phyloP scores from a whole-genome alignment of 495 filamentous ascomycete genomes.

The Talaromyces proteolyticus region DNA sequence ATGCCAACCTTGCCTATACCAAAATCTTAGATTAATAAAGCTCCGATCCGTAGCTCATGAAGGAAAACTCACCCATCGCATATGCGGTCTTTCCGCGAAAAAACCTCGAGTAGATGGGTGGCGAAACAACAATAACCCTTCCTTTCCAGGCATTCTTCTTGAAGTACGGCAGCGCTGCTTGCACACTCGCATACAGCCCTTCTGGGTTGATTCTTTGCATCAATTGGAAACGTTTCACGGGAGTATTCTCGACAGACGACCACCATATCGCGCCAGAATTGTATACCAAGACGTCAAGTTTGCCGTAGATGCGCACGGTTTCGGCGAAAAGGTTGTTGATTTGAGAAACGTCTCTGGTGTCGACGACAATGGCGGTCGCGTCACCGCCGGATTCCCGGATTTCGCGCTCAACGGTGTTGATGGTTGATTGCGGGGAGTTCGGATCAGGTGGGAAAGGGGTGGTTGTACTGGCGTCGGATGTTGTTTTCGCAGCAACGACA shows the following conservation, averaged over 20 bases:
- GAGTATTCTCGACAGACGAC: conserved; percentile 67
- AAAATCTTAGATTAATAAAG: neutral
- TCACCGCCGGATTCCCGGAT: conserved; percentile 61
- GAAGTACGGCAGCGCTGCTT: conserved; percentile 60
- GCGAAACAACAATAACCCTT: conserved; percentile 72
- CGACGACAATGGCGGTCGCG: conserved; percentile 63
- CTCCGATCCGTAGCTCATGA: neutral
- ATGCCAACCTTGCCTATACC: conserved; percentile 66
- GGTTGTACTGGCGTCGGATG: conserved; percentile 51
- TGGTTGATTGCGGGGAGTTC: conserved; percentile 73
- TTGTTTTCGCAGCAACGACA: conserved; percentile 75
- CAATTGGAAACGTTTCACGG: conserved; percentile 71
- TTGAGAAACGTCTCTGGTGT: conserved; percentile 59
- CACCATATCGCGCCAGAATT: conserved; percentile 88
- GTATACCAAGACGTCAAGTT: conserved; percentile 71
- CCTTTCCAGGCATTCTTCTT: conserved; percentile 47
- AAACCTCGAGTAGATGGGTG: conserved; percentile 81
- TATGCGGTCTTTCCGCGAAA: conserved; percentile 85
- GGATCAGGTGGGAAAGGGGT: conserved; percentile 72
- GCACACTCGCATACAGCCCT: conserved; percentile 57
- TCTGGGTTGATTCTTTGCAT: conserved; percentile 80
- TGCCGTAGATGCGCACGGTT: conserved; percentile 55
- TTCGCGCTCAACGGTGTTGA: conserved; percentile 77
- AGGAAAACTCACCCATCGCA: conserved; percentile 58
- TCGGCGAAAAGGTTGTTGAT: conserved; percentile 55